phyloP scores from a whole-genome alignment of 2,329 filamentous ascomycete genomes.

The Ascochyta koolunga region DNA sequence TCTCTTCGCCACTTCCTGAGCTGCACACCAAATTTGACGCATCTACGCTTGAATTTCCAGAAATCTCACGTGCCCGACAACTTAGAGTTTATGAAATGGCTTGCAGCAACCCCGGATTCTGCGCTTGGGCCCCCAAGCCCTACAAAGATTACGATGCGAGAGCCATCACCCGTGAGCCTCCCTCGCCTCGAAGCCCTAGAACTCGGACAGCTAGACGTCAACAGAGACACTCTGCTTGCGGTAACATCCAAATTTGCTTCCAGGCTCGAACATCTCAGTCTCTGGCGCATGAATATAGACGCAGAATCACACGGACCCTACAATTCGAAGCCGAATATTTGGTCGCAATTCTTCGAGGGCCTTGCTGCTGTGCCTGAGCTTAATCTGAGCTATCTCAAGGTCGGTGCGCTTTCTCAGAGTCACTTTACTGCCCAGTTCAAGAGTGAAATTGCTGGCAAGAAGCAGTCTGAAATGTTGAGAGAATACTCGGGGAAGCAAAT shows the following conservation, averaged over 20 bases:
- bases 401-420: slow-evolving; percentile 25
- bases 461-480: neutral
- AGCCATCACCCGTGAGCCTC: slow-evolving; percentile 21
- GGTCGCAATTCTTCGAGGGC: slow-evolving; percentile 26
- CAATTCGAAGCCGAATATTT: slow-evolving; percentile 24
- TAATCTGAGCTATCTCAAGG: slow-evolving; percentile 21
- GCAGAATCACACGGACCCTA: neutral
- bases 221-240: slow-evolving; percentile 13
- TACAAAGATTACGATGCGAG: slow-evolving; percentile 3
- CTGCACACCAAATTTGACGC: slow-evolving; percentile 52
- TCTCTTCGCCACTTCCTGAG: slow-evolving; percentile 49
- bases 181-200: slow-evolving; percentile 27
- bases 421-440: slow-evolving; percentile 21
- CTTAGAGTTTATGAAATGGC: slow-evolving; percentile 43
- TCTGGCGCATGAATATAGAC: slow-evolving; percentile 53
- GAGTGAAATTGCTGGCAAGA: neutral
- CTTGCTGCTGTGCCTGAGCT: slow-evolving; percentile 18
- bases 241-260: slow-evolving; percentile 50
- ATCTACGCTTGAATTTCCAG: slow-evolving; percentile 61
- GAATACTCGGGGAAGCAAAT: slow-evolving; percentile 24
- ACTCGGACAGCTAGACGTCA: slow-evolving; percentile 27
- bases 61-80: slow-evolving; percentile 23
- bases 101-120: slow-evolving; percentile 36
- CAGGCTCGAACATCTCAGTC: slow-evolving; percentile 53
- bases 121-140: neutral